A percentile compares a stretch with the other conserved stretches of the same genome.
Evolutionary conservation across 148 eudicot genomes (phyloP).

Genomic region (Nepenthes mirabilis): DNA sequence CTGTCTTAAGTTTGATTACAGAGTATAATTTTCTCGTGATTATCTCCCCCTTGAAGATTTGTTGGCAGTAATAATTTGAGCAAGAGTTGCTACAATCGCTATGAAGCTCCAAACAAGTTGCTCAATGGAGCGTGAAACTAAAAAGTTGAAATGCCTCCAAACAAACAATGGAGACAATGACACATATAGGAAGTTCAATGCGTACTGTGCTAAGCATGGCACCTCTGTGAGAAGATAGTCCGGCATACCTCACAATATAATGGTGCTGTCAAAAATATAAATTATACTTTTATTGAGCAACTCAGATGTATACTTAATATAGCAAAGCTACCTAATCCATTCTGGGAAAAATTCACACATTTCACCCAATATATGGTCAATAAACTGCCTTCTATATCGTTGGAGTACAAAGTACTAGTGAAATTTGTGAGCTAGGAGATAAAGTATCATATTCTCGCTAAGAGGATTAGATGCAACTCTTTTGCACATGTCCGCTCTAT

Average conservation of each 20-base stretch:
- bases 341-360: slow-evolving; percentile 5
- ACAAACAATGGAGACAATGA: neutral
- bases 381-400: slow-evolving; percentile 7
- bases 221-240: neutral
- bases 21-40: no score
- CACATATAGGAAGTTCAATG: neutral
- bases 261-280: slow-evolving; percentile 5
- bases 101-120: no score
- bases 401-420: slow-evolving; percentile 7
- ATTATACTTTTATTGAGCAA: slow-evolving; percentile 8
- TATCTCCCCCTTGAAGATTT: no score
- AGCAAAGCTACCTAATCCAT: slow-evolving; percentile 1
- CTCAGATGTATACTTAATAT: slow-evolving; percentile 7
- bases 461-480: slow-evolving; percentile 11
- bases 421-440: slow-evolving; percentile 3
- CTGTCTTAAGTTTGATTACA: no score
- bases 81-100: no score
- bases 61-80: no score
- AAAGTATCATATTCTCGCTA: slow-evolving; percentile 3
- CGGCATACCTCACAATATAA: slow-evolving; percentile 5
- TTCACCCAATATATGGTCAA: slow-evolving; percentile 5
- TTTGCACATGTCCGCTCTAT: slow-evolving; percentile 10
- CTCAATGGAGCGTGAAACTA: no score
- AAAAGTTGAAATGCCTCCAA: neutral
- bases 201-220: neutral